Percentiles rank a stretch among this genome's conserved stretches.
These are phyloP conservation scores for Lipomyces yamanashiensis DNA, from an alignment of 805 yeast species.

Conservation along the genomic window DNA sequence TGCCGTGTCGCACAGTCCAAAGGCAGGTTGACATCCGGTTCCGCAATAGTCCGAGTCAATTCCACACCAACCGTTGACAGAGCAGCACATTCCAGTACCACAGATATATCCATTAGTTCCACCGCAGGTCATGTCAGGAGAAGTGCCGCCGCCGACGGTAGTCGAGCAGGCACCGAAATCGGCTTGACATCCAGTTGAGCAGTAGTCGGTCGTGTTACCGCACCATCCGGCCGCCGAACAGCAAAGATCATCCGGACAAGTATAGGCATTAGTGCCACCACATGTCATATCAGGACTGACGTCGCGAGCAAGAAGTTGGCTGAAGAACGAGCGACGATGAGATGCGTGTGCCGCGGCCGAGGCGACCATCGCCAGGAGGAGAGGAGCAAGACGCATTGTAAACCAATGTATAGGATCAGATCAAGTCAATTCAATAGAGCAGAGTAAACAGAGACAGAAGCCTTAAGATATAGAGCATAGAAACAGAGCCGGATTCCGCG, in stretches of 20 bases:
- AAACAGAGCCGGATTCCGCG: too few relatives aligned
- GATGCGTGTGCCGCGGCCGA: background rate
- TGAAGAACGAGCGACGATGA: constrained; percentile 1
- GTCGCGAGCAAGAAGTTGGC: constrained; percentile 2
- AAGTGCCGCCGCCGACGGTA: background rate
- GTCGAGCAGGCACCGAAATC: constrained; percentile 9
- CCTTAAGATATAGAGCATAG: background rate
- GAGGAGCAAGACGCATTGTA: background rate
- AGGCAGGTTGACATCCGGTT: constrained; percentile 26
- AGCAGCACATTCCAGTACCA: constrained; percentile 23
- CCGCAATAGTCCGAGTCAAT: constrained; percentile 15
- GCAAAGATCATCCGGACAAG: constrained; percentile 23
- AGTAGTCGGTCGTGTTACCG: constrained; percentile 19
- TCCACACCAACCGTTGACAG: constrained; percentile 30
- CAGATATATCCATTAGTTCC: constrained; percentile 17
- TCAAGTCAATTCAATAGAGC: background rate
- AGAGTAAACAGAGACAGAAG: background rate
- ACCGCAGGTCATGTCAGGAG: constrained; percentile 28
- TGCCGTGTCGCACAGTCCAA: constrained; percentile 12
- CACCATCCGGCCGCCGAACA: constrained; percentile 31
- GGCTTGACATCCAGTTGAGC: constrained; percentile 15
- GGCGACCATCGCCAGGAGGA: background rate
- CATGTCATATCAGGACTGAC: constrained; percentile 18
- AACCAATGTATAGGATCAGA: background rate
- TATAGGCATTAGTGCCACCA: constrained; percentile 17